These are phyloP conservation scores for Trypethelium eluteriae DNA, from an alignment of 495 filamentous ascomycete genomes.

Conservation along the genomic window DNA sequence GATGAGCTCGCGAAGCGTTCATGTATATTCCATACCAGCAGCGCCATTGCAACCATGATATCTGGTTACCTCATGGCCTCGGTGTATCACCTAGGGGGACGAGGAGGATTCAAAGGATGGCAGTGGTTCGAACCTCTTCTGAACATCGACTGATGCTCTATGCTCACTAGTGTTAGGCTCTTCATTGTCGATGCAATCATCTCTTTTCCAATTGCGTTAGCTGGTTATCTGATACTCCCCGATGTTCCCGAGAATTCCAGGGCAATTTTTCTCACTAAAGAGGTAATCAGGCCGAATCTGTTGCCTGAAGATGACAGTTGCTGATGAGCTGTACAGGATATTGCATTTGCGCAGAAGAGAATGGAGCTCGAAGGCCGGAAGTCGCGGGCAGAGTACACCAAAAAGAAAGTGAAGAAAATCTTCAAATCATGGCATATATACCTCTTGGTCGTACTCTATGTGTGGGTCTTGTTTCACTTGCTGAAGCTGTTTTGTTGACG, in stretches of 20 bases:
- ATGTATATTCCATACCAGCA: slow-evolving; percentile 55
- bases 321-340: slow-evolving; percentile 34
- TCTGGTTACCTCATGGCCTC: slow-evolving; percentile 28
- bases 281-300: slow-evolving; percentile 15
- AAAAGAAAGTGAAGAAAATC: slow-evolving; percentile 45
- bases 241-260: slow-evolving; percentile 54
- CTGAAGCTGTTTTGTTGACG: not conserved
- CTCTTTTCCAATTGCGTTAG: slow-evolving; percentile 35
- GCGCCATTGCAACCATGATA: slow-evolving; percentile 39
- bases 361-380: slow-evolving; percentile 45
- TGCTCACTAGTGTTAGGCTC: slow-evolving; percentile 32
- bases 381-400: slow-evolving; percentile 41
- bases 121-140: slow-evolving; percentile 20
- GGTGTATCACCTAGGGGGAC: slow-evolving; percentile 25
- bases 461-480: slow-evolving; percentile 18
- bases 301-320: not conserved
- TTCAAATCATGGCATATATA: slow-evolving; percentile 49
- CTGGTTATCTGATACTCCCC: slow-evolving; percentile 53
- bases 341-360: slow-evolving; percentile 33
- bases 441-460: slow-evolving; percentile 40
- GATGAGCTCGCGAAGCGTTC: slow-evolving; percentile 50
- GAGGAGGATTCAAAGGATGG: slow-evolving; percentile 23
- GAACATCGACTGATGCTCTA: not conserved
- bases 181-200: slow-evolving; percentile 32
- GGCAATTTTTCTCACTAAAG: slow-evolving; percentile 35